Evolutionary conservation across 768 basidiomycete genomes (phyloP), one percentile per base, ranked within the genome.

Genomic region (Dacryopinax spathularia): DNA sequence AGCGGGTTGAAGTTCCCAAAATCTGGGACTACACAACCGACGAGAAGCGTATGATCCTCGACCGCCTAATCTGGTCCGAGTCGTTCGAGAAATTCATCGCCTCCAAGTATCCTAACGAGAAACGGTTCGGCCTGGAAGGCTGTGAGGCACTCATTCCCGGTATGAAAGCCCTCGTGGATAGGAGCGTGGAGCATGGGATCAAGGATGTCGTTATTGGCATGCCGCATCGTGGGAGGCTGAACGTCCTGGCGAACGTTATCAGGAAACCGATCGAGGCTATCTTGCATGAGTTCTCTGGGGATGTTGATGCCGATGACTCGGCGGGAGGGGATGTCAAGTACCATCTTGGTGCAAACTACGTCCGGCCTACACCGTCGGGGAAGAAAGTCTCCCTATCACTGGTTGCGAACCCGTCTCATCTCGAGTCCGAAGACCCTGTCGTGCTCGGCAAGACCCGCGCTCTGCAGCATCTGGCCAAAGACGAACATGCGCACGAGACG

Each of bases 151-250:
- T 99, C 69, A 88, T 98, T 70, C 96, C 96, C 33, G 96, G 96
- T 61, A 99, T 99, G 96, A 99, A 99, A 77, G 95, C 95, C 1
- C 85, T 99, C 72, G 95, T 99, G 66, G 96, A 99, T 75, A 87
- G 93, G 66, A 95, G 93, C 18, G 96, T 99, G 68, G 96, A 99
- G 69, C 81, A 88, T 67, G 96, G 96, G 60, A 87, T 96, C 69
- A 95, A 95, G 76, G 84, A 91, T 71, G 87, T 98, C 74, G 95
- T 93, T 61, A 91, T 98, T 48, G 96, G 96, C 70, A 99, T 99
- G 96, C 93, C 96, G 27, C 96, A 99, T 79, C 92, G 96, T 74
- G 96, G 96, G 60, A 89, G 96, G 71, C 83, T 99, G 66, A 99
- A 99, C 71, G 93, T 99, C 41, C 82, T 99, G 68, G 95, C 87